Conservation (phyloP, 1,284 basidiomycete genomes). For the Prillingera fragicola region DNA sequence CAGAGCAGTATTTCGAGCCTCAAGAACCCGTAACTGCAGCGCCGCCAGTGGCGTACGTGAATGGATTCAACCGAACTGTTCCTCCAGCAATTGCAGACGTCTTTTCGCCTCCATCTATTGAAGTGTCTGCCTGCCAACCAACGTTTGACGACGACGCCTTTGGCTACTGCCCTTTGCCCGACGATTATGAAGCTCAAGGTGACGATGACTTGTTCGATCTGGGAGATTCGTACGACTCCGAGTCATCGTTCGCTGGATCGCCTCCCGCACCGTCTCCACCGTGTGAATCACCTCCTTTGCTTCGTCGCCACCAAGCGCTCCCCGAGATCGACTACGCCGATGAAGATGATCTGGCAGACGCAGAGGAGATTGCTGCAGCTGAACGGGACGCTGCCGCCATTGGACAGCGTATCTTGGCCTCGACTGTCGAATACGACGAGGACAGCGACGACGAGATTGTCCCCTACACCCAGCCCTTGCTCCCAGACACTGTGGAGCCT, state of each 20-base stretch:
- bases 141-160: slow-evolving; percentile 21
- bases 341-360: not conserved
- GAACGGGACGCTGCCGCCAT: slow-evolving; percentile 9
- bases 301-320: not conserved
- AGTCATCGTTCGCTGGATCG: too few relatives aligned
- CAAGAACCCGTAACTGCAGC: too few relatives aligned
- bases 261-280: too few relatives aligned
- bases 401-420: slow-evolving; percentile 16
- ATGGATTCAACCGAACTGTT: too few relatives aligned
- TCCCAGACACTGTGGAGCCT: not conserved
- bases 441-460: slow-evolving; percentile 4
- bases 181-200: slow-evolving; percentile 37
- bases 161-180: slow-evolving; percentile 33
- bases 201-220: slow-evolving; percentile 40
- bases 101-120: slow-evolving; percentile 16
- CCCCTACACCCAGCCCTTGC: not conserved
- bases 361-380: slow-evolving; percentile 6
- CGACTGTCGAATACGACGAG: slow-evolving; percentile 19
- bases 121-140: too few relatives aligned
- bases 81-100: slow-evolving; percentile 8
- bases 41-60: too few relatives aligned
- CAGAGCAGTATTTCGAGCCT: too few relatives aligned
- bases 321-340: slow-evolving; percentile 12
- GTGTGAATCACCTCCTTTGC: too few relatives aligned
- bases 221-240: too few relatives aligned